phyloP scores from a whole-genome alignment of 306 rosid genomes.

The Corylus avellana region DNA sequence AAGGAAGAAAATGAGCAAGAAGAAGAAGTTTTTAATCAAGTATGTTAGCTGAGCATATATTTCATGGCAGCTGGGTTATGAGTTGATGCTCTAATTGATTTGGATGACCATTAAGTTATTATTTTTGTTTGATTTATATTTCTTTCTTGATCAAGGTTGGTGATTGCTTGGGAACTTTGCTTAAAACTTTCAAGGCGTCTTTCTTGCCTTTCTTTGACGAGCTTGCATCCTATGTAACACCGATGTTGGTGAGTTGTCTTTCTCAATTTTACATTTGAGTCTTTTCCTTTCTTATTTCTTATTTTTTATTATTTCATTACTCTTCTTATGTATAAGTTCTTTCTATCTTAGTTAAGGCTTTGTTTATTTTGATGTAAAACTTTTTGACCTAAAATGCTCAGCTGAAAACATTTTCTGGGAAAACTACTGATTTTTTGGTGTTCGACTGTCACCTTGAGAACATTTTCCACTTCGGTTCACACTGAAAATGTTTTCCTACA shows the following conservation, averaged over 20 bases:
- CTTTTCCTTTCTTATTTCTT: no score
- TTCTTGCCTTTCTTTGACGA: constrained; percentile 97
- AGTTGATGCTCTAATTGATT: constrained; percentile 15
- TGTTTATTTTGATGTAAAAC: not conserved
- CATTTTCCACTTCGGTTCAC: no score
- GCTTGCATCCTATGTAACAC: constrained; percentile 79
- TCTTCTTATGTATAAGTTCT: constrained; percentile 6
- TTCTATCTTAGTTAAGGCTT: constrained; percentile 2
- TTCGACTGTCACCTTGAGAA: no score
- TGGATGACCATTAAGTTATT: not conserved
- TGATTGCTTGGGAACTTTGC: constrained; percentile 93
- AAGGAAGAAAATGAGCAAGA: constrained; percentile 97
- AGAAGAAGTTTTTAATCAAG: constrained; percentile 98
- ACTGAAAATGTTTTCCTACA: no score
- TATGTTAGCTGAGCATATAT: constrained; percentile 25
- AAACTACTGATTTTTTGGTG: no score
- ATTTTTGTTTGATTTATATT: constrained; percentile 2
- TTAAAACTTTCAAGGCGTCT: constrained; percentile 80
- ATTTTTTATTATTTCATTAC: not conserved
- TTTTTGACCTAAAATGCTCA: not conserved
- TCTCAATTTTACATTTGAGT: not conserved
- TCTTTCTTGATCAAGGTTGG: constrained; percentile 64
- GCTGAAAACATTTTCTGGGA: no score
- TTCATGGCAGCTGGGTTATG: constrained; percentile 15
- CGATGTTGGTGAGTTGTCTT: constrained; percentile 84